Base-by-base conservation (phyloP, 164 flowering plant species). In the Vitis amurensis region DNA sequence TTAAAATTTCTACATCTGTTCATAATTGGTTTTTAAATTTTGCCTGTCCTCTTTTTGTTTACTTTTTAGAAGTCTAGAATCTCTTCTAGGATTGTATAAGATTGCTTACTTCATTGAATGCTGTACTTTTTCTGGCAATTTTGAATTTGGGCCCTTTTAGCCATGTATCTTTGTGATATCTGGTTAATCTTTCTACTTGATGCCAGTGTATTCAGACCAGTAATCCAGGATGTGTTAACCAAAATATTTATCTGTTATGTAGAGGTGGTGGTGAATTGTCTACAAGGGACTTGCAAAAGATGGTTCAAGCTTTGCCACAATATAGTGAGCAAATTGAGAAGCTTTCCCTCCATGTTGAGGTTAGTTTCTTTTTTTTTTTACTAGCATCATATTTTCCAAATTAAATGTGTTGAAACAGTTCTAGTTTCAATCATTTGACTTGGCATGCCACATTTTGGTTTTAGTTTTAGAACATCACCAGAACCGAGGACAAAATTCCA, bases 271-370 rank as follows among this genome's bases (percentile, higher is more conserved):
- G 89, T 71, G 98, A 96, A 74, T 68, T 96, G 66, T 96, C 99
- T 16, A 96, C 99, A 55, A 77, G 93, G 73, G 99, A 96, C 49
- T 74, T 96, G 80, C 98, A 96, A 78, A 91, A 96, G 79, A 92
- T 96, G 97, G 99, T 96, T 73, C 99, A 96, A 87, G 97, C 98
- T 70, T 82, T 96, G 82, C 99, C 99, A 30, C 95, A 96, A 68
- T 96, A 96, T 55, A 93, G 88, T 80, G 98, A 96, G 69, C 95
- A 91, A 81, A 91, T 91, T 71, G 97, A 96, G 73, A 96, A 92
- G 84, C 97, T 96, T 76, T 89, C 99, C 63, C 90, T 91, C 47
- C 99, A 96, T 82, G 99, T 96, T 30, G 97, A 90, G 93, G 99
- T 93, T 68, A 69, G 90, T 79, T 80, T 73, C 66, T 74, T 75